Evolutionary conservation across 441 rosid genomes (phyloP).

Genomic region (Aquilaria agallochum): DNA sequence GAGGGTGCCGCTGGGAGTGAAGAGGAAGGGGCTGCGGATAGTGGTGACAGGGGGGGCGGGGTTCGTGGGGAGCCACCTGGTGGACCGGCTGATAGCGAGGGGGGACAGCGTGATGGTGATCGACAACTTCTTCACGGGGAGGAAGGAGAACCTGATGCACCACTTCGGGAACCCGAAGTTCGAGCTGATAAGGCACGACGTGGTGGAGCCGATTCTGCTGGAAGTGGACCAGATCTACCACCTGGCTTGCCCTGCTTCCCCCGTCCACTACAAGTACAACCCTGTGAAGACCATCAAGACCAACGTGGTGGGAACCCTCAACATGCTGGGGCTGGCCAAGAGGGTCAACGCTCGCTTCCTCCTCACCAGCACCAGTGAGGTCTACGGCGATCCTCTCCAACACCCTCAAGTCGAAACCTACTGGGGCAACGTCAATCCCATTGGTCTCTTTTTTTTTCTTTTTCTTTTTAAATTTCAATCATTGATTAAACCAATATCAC

Average conservation of each 20-base stretch:
- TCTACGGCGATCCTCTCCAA: conserved; percentile 82
- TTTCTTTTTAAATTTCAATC: background rate
- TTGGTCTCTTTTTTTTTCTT: conserved; percentile 30
- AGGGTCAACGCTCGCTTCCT: conserved; percentile 77
- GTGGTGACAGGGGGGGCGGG: conserved; percentile 90
- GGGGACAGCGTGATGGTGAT: conserved; percentile 80
- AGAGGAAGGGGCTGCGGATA: conserved; percentile 48
- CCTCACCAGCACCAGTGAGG: conserved; percentile 78
- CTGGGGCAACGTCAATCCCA: conserved; percentile 89
- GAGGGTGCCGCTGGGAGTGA: conserved; percentile 57
- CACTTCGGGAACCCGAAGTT: conserved; percentile 77
- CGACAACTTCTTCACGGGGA: conserved; percentile 79
- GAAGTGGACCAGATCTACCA: conserved; percentile 87
- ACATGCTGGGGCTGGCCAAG: conserved; percentile 80
- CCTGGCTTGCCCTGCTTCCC: conserved; percentile 83
- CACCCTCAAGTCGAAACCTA: conserved; percentile 84
- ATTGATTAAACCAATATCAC: too few species aligned
- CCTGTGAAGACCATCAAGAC: conserved; percentile 91
- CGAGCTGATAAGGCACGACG: conserved; percentile 73
- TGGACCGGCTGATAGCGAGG: conserved; percentile 68
- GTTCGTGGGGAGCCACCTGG: conserved; percentile 86
- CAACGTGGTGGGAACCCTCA: conserved; percentile 76
- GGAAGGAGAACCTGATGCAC: conserved; percentile 73
- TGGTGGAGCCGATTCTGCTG: conserved; percentile 60
- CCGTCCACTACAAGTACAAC: conserved; percentile 86